Conservation (phyloP, 2,329 filamentous ascomycete species). For the Cladorrhinum sp. region DNA sequence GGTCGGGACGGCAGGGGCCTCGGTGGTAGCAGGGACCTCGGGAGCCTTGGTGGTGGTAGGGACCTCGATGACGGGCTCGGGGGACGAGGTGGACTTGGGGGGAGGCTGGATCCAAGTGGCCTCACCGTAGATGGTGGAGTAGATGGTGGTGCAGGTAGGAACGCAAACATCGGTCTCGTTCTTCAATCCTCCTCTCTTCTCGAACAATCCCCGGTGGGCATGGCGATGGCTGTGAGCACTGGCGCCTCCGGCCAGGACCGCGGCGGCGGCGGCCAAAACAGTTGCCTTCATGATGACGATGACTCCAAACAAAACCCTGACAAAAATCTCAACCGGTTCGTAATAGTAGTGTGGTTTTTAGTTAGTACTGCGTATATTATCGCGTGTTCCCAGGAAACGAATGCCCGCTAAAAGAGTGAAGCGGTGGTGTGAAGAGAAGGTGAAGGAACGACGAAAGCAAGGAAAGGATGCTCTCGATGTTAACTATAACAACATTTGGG, state of each 20-base stretch:
- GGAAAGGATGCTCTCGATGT: constrained; percentile 44
- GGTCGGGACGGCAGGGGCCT: constrained; percentile 35
- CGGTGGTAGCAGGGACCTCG: constrained; percentile 25
- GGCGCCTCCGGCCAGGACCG: constrained; percentile 55
- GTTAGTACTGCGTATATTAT: constrained; percentile 31
- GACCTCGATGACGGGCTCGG: constrained; percentile 25
- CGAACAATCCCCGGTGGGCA: constrained; percentile 52
- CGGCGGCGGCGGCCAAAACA: constrained; percentile 63
- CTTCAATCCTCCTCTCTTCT: constrained; percentile 43
- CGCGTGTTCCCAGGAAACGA: constrained; percentile 49
- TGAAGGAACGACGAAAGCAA: constrained; percentile 51
- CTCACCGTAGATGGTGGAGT: constrained; percentile 66
- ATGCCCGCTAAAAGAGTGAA: constrained; percentile 88
- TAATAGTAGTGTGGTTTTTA: constrained; percentile 24
- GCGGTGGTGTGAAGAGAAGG: constrained; percentile 55
- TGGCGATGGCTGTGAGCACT: constrained; percentile 61
- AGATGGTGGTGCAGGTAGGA: constrained; percentile 69
- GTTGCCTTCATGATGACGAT: constrained; percentile 69
- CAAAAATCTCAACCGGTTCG: constrained; percentile 8
- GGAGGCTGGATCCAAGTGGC: constrained; percentile 47
- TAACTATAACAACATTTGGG: constrained; percentile 52
- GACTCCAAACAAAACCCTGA: neutral
- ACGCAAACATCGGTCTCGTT: constrained; percentile 49
- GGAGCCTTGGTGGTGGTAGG: constrained; percentile 29
- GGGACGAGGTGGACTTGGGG: constrained; percentile 27